Percentiles rank a stretch among this genome's conserved stretches.
These are phyloP conservation scores for Beauveria pseudobassiana DNA, from an alignment of 2,329 filamentous ascomycete genomes.

Conservation along the genomic window DNA sequence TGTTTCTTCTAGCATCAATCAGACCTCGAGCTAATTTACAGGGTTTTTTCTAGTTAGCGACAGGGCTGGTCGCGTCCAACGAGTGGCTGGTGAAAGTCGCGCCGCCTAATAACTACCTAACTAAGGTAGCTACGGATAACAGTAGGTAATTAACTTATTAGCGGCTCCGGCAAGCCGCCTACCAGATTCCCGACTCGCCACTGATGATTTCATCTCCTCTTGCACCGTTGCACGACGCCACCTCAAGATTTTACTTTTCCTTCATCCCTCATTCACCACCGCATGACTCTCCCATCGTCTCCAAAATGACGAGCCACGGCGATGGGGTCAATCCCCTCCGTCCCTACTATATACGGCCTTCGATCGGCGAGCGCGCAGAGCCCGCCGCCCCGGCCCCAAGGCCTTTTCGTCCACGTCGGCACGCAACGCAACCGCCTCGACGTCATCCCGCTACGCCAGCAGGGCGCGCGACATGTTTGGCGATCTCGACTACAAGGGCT, in stretches of 20 bases:
- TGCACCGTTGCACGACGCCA: background rate
- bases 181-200: slow-evolving; percentile 1
- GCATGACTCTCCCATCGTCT: slow-evolving; percentile 17
- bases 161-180: no score
- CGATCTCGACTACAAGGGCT: slow-evolving; percentile 88
- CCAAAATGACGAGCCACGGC: slow-evolving; percentile 36
- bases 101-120: background rate
- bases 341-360: slow-evolving; percentile 60
- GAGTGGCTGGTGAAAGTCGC: background rate
- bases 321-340: slow-evolving; percentile 55
- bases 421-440: slow-evolving; percentile 33
- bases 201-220: slow-evolving; percentile 5
- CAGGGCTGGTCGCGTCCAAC: background rate
- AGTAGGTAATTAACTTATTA: no score
- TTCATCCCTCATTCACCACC: slow-evolving; percentile 14
- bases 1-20: background rate
- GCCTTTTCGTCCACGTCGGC: slow-evolving; percentile 36
- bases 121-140: no score
- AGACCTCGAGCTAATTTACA: background rate
- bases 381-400: slow-evolving; percentile 30
- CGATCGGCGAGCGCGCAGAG: slow-evolving; percentile 41
- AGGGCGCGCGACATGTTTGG: slow-evolving; percentile 79
- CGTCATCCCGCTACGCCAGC: slow-evolving; percentile 37
- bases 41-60: background rate
- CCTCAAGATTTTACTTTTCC: background rate